Evolutionary conservation across 2,329 filamentous ascomycete species (phyloP), one percentile per base, ranked within the genome.

Genomic region (Penicillium hesseltinei): DNA sequence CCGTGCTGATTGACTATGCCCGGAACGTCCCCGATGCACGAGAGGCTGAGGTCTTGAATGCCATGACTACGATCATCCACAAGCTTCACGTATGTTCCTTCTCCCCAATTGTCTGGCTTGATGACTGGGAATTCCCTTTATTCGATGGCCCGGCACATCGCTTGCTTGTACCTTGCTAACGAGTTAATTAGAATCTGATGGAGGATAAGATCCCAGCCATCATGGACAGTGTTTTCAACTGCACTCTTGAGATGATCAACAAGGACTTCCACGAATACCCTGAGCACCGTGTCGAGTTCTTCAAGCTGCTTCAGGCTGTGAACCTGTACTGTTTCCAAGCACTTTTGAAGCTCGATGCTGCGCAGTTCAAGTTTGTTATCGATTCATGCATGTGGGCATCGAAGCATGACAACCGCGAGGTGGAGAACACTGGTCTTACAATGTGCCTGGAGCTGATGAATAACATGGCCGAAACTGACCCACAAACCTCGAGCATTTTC

Each of bases 361-460:
- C 91, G 58, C 94, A 97, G 72, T 99, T 99, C 86, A 99, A 99
- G 79, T 96, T 97, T 71, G 92, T 99, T 69, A 97, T 99, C 65
- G 94, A 99, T 75, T 96, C 93, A 36, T 99, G 95, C 82, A 92
- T 97, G 83, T 99, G 94, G 95, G 94, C 95, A n/a, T 97, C 93
- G 81, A 99, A 99, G 81, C 94, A 99, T 77, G 94, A 99, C 79
- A 99, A 99, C 78, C 90, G 94, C 59, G 92, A 97, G 72, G 94
- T 99, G 31, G 94, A 99, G 77, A 91, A 90, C 65, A 95, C 94
- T 39, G 94, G 94, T 59, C 85, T 99, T 60, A 94, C 92, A 77
- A 99, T 99, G 94, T 97, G 93, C 75, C 86, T 96, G 65, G 94
- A 99, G 78, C 82, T 99, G 63, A 92, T 99, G 73, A 93, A 90